Conservation (phyloP, 495 filamentous ascomycete genomes). For the Copromyces sp. region DNA sequence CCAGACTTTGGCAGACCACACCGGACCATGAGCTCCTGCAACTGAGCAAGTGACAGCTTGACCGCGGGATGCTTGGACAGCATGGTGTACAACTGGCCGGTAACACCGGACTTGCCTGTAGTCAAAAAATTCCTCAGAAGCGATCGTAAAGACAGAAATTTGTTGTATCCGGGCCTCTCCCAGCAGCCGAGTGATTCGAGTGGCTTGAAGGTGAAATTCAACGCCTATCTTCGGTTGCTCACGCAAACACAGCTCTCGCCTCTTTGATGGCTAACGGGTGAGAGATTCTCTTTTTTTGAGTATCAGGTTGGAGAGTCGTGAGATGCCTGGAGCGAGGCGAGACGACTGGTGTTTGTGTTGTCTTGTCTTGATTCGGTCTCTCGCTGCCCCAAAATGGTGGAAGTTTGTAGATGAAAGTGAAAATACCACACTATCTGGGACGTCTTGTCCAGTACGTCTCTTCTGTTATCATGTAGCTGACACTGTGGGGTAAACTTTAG, state of each 20-base stretch:
- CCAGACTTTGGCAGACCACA: constrained; percentile 18
- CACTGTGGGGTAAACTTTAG: not conserved
- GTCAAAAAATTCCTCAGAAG: not conserved
- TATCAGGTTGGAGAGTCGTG: not conserved
- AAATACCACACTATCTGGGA: not conserved
- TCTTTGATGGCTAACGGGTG: not conserved
- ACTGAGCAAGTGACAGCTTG: not conserved
- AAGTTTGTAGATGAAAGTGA: not conserved
- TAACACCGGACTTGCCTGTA: not conserved
- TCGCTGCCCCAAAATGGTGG: not conserved
- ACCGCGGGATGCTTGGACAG: not conserved
- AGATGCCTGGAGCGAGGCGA: not conserved
- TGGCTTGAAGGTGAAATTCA: not conserved
- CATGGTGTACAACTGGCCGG: not conserved
- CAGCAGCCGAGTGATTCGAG: not conserved
- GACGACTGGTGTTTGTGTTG: not conserved
- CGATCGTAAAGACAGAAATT: not conserved
- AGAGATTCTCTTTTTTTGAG: not conserved
- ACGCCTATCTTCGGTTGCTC: not conserved
- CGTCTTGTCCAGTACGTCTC: not conserved
- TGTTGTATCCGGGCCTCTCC: not conserved
- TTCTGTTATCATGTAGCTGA: not conserved
- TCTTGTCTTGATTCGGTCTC: not conserved
- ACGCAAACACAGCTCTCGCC: not conserved
- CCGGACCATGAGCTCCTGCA: not conserved